A percentile compares a stretch with the other conserved stretches of the same genome.
Conservation (phyloP, 2,329 filamentous ascomycete species). For the Aureobasidium sp. region DNA sequence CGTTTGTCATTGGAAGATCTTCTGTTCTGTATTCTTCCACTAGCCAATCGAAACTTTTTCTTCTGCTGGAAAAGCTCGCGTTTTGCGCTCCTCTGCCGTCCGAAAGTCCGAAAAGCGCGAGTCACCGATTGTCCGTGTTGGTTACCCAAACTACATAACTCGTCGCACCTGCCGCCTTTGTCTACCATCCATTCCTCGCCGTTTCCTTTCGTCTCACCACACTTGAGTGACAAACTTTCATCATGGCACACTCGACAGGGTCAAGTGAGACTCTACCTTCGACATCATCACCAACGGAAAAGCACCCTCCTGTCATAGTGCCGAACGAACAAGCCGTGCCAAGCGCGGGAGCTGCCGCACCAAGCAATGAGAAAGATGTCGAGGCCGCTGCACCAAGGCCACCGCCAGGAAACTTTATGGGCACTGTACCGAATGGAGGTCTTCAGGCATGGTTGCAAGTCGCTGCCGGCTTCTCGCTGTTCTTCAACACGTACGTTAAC, state of each 20-base stretch:
- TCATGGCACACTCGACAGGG: neutral
- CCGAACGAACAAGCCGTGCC: slow-evolving; percentile 6
- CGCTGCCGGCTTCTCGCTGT: slow-evolving; percentile 40
- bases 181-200: neutral
- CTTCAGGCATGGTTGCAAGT: slow-evolving; percentile 44
- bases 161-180: too few relatives aligned
- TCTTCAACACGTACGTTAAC: slow-evolving; percentile 46
- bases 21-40: too few relatives aligned
- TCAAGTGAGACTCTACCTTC: slow-evolving; percentile 3
- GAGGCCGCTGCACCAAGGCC: neutral
- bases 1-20: too few relatives aligned
- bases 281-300: slow-evolving; percentile 1
- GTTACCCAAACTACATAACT: too few relatives aligned
- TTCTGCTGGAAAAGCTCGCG: too few relatives aligned
- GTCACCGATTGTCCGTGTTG: too few relatives aligned
- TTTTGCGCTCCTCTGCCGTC: too few relatives aligned
- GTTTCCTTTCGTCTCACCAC: neutral
- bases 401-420: slow-evolving; percentile 15
- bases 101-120: too few relatives aligned
- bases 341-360: neutral
- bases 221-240: neutral
- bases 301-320: slow-evolving; percentile 11
- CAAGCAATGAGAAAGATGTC: slow-evolving; percentile 1
- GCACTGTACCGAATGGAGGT: slow-evolving; percentile 37
- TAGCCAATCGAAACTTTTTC: too few relatives aligned